phyloP scores from a whole-genome alignment of 2,329 filamentous ascomycete species.

The Talaromyces sp. region DNA sequence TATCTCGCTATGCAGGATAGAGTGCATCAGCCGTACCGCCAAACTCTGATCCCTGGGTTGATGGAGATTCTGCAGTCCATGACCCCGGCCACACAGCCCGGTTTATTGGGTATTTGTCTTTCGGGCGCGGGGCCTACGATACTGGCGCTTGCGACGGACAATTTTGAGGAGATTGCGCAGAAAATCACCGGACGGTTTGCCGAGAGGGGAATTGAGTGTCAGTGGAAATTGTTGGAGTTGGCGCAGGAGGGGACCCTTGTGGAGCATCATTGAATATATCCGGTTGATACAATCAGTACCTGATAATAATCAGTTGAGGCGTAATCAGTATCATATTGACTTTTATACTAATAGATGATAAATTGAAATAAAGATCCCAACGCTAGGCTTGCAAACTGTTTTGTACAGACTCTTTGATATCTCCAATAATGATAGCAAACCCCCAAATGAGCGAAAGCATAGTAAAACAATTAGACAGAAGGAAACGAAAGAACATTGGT shows the following conservation, averaged over 20 bases:
- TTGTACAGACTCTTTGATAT: conserved; percentile 13
- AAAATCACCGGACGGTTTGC: conserved; percentile 73
- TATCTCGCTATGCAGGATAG: conserved; percentile 99
- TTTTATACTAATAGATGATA: not conserved
- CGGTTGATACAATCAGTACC: not conserved
- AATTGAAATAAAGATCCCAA: not conserved
- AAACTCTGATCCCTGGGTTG: conserved; percentile 85
- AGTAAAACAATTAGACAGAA: conserved; percentile 8
- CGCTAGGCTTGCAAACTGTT: conserved; percentile 11
- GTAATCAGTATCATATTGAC: not conserved
- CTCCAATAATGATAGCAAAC: not conserved
- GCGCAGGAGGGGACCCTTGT: conserved; percentile 61
- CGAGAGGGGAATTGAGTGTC: conserved; percentile 63
- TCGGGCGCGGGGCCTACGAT: conserved; percentile 95
- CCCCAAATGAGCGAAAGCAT: conserved; percentile 1
- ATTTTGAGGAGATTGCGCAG: conserved; percentile 82
- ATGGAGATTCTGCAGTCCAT: conserved; percentile 88
- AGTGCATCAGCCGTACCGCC: conserved; percentile 93
- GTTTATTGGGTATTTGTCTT: conserved; percentile 87
- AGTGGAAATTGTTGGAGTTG: conserved; percentile 84
- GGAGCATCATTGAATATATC: conserved; percentile 13
- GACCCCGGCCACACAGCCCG: conserved; percentile 80
- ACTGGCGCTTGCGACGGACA: conserved; percentile 81
- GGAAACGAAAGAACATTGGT: not conserved
- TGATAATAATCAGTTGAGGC: not conserved